Percentiles rank a stretch among this genome's conserved stretches.
These are phyloP conservation scores for Phialophora macrospora DNA, from an alignment of 2,329 filamentous ascomycete genomes.

Conservation along the genomic window DNA sequence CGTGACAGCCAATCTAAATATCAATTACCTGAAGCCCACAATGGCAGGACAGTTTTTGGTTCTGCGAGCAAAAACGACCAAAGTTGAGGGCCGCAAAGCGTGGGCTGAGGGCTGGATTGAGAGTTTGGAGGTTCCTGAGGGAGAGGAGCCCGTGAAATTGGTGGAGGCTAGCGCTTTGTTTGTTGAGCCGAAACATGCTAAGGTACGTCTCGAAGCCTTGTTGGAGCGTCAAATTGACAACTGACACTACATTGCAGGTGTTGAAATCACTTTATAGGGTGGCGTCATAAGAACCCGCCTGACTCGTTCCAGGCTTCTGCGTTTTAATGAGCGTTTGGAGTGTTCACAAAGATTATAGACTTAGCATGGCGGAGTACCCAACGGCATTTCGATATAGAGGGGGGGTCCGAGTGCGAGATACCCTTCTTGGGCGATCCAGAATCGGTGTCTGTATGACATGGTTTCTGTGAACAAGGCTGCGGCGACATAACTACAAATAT, in stretches of 20 bases:
- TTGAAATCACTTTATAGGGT: conserved; percentile 37
- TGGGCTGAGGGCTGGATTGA: conserved; percentile 91
- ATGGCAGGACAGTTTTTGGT: conserved; percentile 77
- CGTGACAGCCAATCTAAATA: conserved; percentile 82
- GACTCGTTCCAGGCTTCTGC: not conserved
- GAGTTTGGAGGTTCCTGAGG: conserved; percentile 68
- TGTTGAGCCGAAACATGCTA: conserved; percentile 82
- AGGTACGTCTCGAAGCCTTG: conserved; percentile 53
- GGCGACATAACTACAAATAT: not conserved
- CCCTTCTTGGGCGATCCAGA: not conserved
- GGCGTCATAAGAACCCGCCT: not conserved
- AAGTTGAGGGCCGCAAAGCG: conserved; percentile 89
- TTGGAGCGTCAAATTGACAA: not conserved
- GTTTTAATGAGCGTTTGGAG: not conserved
- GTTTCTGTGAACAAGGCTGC: not conserved
- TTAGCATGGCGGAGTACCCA: not conserved
- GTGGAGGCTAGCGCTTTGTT: conserved; percentile 87
- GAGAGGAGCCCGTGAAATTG: conserved; percentile 68
- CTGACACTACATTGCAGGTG: conserved; percentile 31
- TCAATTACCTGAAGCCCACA: conserved; percentile 81
- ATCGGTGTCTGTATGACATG: not conserved
- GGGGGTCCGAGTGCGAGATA: conserved; percentile 1
- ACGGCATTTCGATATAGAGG: not conserved
- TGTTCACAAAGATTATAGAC: conserved; percentile 7
- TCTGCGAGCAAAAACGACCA: conserved; percentile 76